phyloP scores from a whole-genome alignment of 345 rosid species.

The Bretschneidera sinensis region DNA sequence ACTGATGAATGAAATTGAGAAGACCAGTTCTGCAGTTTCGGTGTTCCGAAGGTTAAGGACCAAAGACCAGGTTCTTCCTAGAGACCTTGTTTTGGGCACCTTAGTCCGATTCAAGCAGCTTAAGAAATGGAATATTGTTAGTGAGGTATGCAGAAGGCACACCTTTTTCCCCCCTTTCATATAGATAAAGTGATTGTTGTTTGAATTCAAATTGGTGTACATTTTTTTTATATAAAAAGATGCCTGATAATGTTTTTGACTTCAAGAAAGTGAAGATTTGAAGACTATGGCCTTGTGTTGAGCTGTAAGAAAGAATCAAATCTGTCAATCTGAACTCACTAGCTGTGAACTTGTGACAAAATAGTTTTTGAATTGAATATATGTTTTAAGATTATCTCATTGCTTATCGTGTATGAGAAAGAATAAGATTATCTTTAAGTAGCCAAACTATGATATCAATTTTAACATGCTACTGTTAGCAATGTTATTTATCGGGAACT shows the following conservation, averaged over 20 bases:
- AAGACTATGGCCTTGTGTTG: background rate
- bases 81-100: constrained; percentile 73
- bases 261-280: background rate
- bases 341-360: background rate
- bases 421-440: too few species aligned
- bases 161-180: background rate
- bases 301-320: background rate
- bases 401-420: background rate
- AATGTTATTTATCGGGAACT: too few species aligned
- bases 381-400: background rate
- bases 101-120: constrained; percentile 90
- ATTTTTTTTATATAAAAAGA: too few species aligned
- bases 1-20: constrained; percentile 72
- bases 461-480: too few species aligned
- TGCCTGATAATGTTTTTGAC: too few species aligned
- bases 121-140: constrained; percentile 76
- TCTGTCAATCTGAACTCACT: background rate
- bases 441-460: background rate
- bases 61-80: constrained; percentile 50
- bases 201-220: background rate
- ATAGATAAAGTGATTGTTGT: background rate
- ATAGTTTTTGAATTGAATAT: background rate
- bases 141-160: constrained; percentile 54
- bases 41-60: constrained; percentile 53
- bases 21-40: constrained; percentile 52